Percentiles rank a stretch among this genome's conserved stretches.
phyloP scores from a whole-genome alignment of 352 stramenopile species.

The Pelagophyceae sp. region DNA sequence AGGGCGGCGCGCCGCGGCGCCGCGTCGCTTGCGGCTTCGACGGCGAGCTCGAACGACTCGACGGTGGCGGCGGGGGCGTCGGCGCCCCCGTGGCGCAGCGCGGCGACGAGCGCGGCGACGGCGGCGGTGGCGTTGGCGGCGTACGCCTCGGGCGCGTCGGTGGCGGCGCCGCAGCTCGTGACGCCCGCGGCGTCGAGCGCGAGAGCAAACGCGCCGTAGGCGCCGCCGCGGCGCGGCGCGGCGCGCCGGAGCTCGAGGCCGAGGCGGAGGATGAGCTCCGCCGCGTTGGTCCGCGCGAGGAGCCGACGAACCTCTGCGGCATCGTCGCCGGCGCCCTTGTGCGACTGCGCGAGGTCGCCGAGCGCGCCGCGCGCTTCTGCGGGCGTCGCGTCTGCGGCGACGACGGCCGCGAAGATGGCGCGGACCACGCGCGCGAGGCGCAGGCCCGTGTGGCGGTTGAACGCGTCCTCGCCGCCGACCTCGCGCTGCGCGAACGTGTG shows the following conservation, averaged over 20 bases:
- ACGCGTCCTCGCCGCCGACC: background rate
- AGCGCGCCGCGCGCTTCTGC: background rate
- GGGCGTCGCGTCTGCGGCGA: background rate
- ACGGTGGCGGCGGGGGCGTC: background rate
- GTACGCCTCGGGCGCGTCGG: background rate
- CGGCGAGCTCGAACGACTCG: background rate
- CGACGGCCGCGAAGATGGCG: background rate
- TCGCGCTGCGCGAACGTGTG: background rate
- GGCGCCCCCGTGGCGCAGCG: background rate
- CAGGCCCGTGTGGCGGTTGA: background rate
- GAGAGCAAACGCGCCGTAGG: background rate
- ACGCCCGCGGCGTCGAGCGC: background rate
- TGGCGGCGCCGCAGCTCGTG: too few relatives aligned
- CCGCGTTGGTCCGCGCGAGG: background rate
- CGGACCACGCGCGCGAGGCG: background rate
- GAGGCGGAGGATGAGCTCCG: background rate
- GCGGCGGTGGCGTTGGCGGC: background rate
- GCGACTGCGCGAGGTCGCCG: background rate
- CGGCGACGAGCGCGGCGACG: background rate
- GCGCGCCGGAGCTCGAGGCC: background rate
- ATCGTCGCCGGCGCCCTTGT: background rate
- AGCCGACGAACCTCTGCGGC: background rate
- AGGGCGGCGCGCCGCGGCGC: background rate
- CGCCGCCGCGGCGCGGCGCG: too few relatives aligned
- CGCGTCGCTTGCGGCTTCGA: background rate